These are phyloP conservation scores for Cladosporium sp. DNA, from an alignment of 2,329 filamentous ascomycete species.

Conservation along the genomic window DNA sequence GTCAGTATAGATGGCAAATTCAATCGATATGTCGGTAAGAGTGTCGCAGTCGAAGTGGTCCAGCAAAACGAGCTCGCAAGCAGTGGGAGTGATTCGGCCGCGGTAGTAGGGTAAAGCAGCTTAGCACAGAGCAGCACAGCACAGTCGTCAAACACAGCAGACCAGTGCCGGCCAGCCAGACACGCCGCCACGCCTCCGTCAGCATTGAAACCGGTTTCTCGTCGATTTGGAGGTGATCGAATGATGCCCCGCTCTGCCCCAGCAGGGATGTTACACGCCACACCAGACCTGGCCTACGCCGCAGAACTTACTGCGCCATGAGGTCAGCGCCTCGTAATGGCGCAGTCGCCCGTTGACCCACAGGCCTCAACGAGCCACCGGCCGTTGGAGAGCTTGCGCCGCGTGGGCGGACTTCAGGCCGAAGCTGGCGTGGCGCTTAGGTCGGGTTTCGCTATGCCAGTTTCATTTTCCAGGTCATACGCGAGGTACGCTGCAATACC, in stretches of 20 bases:
- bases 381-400: not conserved
- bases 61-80: not conserved
- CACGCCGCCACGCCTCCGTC: not conserved
- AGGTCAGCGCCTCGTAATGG: slow-evolving; percentile 11
- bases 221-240: slow-evolving; percentile 9
- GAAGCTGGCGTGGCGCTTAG: not conserved
- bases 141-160: not conserved
- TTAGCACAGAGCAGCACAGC: not conserved
- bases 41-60: not conserved
- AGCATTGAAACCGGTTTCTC: slow-evolving; percentile 9
- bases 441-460: not conserved
- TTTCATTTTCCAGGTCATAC: not conserved
- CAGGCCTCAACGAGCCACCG: not conserved
- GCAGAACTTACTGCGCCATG: slow-evolving; percentile 10
- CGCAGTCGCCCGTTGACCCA: not conserved
- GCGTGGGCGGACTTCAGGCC: slow-evolving; percentile 2
- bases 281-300: not conserved
- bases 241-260: not conserved
- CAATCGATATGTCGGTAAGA: not conserved
- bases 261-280: slow-evolving; percentile 5
- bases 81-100: not conserved
- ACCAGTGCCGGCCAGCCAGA: not conserved
- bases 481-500: not conserved
- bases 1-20: not conserved
- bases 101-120: not conserved